Conservation (phyloP, 176 grass and related monocot species). For the Oryza meyeriana region DNA sequence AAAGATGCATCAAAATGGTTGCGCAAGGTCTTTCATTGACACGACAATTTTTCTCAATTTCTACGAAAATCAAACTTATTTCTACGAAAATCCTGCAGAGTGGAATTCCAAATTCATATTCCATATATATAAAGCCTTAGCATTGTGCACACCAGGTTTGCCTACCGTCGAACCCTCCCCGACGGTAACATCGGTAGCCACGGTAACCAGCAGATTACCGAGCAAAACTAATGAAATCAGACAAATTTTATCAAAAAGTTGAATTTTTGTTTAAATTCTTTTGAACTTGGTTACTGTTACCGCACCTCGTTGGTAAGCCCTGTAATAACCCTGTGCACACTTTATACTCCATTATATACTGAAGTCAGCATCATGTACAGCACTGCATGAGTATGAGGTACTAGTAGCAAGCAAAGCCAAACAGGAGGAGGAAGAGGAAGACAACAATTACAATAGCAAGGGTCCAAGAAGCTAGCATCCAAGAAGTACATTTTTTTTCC, state of each 20-base stretch:
- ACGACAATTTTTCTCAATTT: background rate
- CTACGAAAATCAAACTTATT: background rate
- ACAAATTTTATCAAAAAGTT: too few species aligned
- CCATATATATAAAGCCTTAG: background rate
- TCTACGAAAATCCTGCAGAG: background rate
- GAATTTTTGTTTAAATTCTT: too few species aligned
- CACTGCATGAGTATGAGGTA: background rate
- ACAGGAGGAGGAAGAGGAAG: background rate
- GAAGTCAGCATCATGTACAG: background rate
- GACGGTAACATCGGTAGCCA: too few species aligned
- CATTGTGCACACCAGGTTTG: too few species aligned
- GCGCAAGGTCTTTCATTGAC: background rate
- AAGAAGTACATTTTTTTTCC: background rate
- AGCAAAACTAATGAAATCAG: too few species aligned
- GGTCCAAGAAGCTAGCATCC: slow-evolving; percentile 29
- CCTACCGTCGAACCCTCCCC: too few species aligned
- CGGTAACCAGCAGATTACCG: too few species aligned
- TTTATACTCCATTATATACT: background rate
- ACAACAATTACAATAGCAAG: slow-evolving; percentile 12
- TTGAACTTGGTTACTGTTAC: too few species aligned
- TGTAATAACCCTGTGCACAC: too few species aligned
- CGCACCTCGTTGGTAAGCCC: too few species aligned
- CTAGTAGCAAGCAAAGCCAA: background rate
- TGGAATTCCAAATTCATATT: background rate
- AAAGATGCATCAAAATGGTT: background rate